Base-by-base conservation (phyloP, 2,329 filamentous ascomycete genomes). In the Colletotrichum tanaceti region DNA sequence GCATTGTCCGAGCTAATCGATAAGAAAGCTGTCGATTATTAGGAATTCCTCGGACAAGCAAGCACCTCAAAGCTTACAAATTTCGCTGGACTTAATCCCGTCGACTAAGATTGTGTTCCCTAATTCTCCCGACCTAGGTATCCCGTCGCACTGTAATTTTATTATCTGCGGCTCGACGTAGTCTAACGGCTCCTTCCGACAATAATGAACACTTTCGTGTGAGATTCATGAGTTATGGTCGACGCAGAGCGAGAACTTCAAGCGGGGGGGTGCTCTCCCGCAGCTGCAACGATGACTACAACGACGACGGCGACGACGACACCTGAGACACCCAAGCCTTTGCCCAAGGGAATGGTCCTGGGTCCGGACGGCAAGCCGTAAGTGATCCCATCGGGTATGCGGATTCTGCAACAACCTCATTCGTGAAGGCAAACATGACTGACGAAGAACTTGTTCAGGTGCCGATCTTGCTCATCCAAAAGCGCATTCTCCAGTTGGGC, bases 281-380 rank as follows among this genome's bases (percentile, higher is more conserved):
- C 50, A 14, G 32, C 39, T n/a, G 18, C 22, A 7, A n/a, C 9
- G 9, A 6, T 22, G n/a, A 24, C 47, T 14, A 38, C 50, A 24
- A 16, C 57, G 24, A 53, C 58, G 44, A 72, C 71, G 60, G 28
- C 50, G 24, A 16, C 57, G 24, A 58, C 58, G 44, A 72, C 72
- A 60, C 72, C 73, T 24, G 79, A 79, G 68, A 73, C 77, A 57
- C 80, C 85, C 32, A 86, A 86, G 75, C 87, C 84, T 74, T 80
- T 91, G 38, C 87, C 91, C 18, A 92, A 91, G 75, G 91, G 92
- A 71, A 84, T 95, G 2, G 86, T 95, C 44, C 81, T 95, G 43
- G 93, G 90, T 53, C 91, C 91, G 71, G 92, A 96, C 81, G 93
- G 93, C 64, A 96, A 96, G 80, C 93, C 93, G 93, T 95, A 81